Evolutionary conservation across 495 filamentous ascomycete species (phyloP).

Genomic region (Arthonia radiata): DNA sequence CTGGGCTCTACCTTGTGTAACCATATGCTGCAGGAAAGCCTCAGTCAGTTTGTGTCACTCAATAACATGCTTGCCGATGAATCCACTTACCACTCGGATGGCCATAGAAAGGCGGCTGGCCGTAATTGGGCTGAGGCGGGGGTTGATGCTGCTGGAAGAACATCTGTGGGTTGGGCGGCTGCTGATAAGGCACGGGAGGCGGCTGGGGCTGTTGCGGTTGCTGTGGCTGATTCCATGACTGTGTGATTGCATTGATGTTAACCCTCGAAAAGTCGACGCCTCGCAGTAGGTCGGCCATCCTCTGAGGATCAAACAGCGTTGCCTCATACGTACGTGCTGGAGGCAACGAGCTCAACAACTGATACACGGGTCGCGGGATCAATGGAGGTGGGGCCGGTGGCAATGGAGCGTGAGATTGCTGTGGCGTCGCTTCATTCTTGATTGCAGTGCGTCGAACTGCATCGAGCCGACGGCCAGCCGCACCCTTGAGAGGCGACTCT

Average conservation of each 20-base stretch:
- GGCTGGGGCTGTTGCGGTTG: constrained; percentile 4
- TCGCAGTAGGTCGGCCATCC: constrained; percentile 48
- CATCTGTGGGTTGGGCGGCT: constrained; percentile 15
- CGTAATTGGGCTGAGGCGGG: constrained; percentile 1
- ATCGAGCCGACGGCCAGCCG: constrained; percentile 56
- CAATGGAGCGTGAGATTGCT: no score
- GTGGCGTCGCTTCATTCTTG: constrained; percentile 2
- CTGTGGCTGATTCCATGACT: constrained; percentile 14
- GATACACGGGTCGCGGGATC: constrained; percentile 56
- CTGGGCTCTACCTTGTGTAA: no score
- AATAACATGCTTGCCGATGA: no score
- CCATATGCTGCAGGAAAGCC: no score
- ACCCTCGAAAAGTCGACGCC: constrained; percentile 42
- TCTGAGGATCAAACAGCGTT: constrained; percentile 39
- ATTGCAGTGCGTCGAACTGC: constrained; percentile 33
- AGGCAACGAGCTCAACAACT: constrained; percentile 65
- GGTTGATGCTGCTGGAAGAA: constrained; percentile 1
- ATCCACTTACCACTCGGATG: no score
- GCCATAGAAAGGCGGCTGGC: background rate
- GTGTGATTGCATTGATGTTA: no score
- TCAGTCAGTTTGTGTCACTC: no score
- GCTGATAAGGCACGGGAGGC: constrained; percentile 14
- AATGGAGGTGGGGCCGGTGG: constrained; percentile 20
- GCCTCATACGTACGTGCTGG: constrained; percentile 43
- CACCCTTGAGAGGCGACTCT: constrained; percentile 69